Conservation (phyloP, 2,329 filamentous ascomycete genomes). For the Pezicula neosporulosa region DNA sequence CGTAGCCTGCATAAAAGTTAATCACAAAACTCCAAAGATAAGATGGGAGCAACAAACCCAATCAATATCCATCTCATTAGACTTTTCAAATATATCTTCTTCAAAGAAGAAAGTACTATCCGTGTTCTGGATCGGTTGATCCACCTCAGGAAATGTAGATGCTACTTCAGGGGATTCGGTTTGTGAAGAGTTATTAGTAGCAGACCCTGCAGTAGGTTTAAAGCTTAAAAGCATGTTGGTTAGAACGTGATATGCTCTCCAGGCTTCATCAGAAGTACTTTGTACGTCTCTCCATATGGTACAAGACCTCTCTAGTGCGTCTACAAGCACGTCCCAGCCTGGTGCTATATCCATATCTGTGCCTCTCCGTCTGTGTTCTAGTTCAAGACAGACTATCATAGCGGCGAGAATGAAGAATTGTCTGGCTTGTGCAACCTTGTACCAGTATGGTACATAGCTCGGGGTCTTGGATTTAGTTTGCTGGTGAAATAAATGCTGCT, state of each 20-base stretch:
- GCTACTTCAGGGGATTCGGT: too few relatives aligned
- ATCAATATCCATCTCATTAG: constrained; percentile 22
- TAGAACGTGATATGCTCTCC: constrained; percentile 8
- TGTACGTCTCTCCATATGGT: constrained; percentile 8
- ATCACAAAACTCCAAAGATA: constrained; percentile 1
- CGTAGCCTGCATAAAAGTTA: constrained; percentile 13
- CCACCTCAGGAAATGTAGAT: too few relatives aligned
- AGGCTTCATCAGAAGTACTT: constrained; percentile 11
- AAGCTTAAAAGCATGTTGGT: constrained; percentile 10
- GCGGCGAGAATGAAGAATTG: constrained; percentile 24
- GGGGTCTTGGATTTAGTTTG: background rate
- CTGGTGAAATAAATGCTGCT: constrained; percentile 15
- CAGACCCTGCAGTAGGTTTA: background rate
- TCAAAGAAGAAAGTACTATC: constrained; percentile 6
- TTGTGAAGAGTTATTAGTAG: background rate
- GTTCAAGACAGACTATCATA: constrained; percentile 20
- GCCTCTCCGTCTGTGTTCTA: constrained; percentile 14
- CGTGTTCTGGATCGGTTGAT: too few relatives aligned
- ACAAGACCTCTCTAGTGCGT: constrained; percentile 11
- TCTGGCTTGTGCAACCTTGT: constrained; percentile 19
- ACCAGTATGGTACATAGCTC: constrained; percentile 10
- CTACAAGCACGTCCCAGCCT: constrained; percentile 7
- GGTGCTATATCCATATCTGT: constrained; percentile 2
- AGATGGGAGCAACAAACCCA: constrained; percentile 17
- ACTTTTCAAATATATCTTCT: constrained; percentile 2